Evolutionary conservation across 208 protist species (phyloP), one percentile per base, ranked within the genome.

Genomic region (Leishmania braziliensis): DNA sequence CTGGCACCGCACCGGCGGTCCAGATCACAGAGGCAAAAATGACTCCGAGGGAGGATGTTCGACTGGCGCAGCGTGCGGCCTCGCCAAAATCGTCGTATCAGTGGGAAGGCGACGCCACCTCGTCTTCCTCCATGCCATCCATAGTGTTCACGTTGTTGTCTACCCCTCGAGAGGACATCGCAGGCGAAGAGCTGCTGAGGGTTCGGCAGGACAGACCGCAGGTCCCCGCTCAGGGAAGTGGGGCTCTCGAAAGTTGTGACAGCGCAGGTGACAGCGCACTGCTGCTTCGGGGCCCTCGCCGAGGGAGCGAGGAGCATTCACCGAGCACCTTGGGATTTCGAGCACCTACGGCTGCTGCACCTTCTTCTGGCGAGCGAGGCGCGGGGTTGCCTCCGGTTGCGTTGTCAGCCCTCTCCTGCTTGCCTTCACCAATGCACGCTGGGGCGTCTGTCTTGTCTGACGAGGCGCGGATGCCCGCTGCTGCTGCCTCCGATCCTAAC

Each of bases 81-180:
- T 60, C 71, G n/a, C 33, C n/a, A 66, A 66, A 5, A 26, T 39
- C n/a, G 26, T 39, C n/a, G 60, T 12, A 66, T 12, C 12, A 2
- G 23, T n/a, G 12, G 12, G 60, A 36, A 23, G 10, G 60, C 10
- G 60, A 36, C 10, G n/a, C 14, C n/a, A 12, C n/a, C 60, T 2
- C 66, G 71, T 75, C 71, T 26, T 75, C 71, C 50, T 75, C 50
- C 51, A 26, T 48, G 71, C 51, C 71, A 2, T 75, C 71, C 33
- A 75, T 75, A 16, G 46, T 75, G 10, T 75, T 75, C 48, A 75
- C 71, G 51, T 48, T 62, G 71, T 48, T 29, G 50, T 39, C 50
- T 60, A 36, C 29, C 5, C 71, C 46, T 23, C 50, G 10, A 9
- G 71, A 43, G 29, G 46, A 46, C 71, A 75, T 39, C 14, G 8